phyloP scores from a whole-genome alignment of 139 green algal species.

The Tetradesmus obliquus region DNA sequence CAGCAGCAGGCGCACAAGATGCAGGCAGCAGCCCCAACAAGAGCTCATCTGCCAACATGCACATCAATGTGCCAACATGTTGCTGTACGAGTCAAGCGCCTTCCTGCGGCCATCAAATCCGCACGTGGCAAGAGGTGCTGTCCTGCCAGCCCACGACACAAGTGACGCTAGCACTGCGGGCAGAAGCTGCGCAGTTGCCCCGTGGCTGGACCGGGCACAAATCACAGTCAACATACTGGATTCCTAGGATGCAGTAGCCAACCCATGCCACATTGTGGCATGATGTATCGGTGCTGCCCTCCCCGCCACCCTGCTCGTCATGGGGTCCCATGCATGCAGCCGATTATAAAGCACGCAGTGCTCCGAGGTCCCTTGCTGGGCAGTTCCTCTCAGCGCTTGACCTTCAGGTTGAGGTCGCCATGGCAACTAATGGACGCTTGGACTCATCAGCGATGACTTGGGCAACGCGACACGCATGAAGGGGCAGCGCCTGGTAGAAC shows the following conservation, averaged over 20 bases:
- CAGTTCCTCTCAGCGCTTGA: not conserved
- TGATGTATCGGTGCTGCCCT: too few relatives aligned
- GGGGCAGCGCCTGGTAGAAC: too few relatives aligned
- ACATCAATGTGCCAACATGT: not conserved
- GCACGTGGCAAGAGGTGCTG: too few relatives aligned
- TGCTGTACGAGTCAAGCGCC: not conserved
- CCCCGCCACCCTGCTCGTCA: too few relatives aligned
- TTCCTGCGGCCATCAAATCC: conserved; percentile 9
- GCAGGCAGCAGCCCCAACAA: not conserved
- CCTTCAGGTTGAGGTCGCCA: not conserved
- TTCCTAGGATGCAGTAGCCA: too few relatives aligned
- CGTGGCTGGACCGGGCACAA: not conserved
- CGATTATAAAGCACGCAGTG: too few relatives aligned
- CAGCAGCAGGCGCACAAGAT: not conserved
- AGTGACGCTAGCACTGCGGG: not conserved
- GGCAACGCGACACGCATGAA: not conserved
- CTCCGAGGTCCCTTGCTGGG: too few relatives aligned
- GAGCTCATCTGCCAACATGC: conserved; percentile 9
- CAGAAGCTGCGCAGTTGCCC: not conserved
- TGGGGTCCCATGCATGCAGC: too few relatives aligned
- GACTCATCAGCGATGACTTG: conserved; percentile 11
- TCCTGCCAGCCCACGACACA: not conserved
- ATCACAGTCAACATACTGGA: too few relatives aligned
- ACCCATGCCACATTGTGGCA: too few relatives aligned
- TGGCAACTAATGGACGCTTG: not conserved